Evolutionary conservation across 108 stramenopile species (phyloP).

Genomic region (Nitzschia sp.): DNA sequence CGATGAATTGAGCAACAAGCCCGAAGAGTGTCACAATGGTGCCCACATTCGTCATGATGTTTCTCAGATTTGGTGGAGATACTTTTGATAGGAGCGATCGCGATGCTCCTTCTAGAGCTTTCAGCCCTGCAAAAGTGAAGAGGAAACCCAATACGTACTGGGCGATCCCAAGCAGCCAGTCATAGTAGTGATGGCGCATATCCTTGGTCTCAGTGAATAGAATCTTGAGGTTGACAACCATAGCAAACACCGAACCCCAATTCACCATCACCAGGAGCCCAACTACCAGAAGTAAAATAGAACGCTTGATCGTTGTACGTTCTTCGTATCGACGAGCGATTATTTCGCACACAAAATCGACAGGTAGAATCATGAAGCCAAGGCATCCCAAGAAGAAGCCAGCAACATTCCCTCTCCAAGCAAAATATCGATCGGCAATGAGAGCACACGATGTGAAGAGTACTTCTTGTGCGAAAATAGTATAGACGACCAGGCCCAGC

Average conservation of each 20-base stretch:
- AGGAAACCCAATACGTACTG: constrained; percentile 69
- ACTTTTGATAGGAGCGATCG: constrained; percentile 73
- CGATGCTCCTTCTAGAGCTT: constrained; percentile 63
- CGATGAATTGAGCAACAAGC: constrained; percentile 61
- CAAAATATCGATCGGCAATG: constrained; percentile 65
- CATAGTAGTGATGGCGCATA: constrained; percentile 44
- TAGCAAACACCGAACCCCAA: constrained; percentile 38
- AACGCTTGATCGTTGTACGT: constrained; percentile 53
- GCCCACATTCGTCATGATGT: constrained; percentile 57
- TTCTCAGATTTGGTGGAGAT: constrained; percentile 45
- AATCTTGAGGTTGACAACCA: constrained; percentile 29
- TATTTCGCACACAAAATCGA: constrained; percentile 60
- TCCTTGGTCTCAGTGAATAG: constrained; percentile 32
- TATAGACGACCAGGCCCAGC: constrained; percentile 60
- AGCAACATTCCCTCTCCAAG: constrained; percentile 59
- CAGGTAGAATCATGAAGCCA: constrained; percentile 53
- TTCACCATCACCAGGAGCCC: constrained; percentile 66
- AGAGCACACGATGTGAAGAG: constrained; percentile 75
- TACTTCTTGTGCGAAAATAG: constrained; percentile 57
- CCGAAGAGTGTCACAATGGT: constrained; percentile 63
- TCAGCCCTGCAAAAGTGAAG: constrained; percentile 55
- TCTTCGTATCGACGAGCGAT: constrained; percentile 66
- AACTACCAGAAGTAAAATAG: constrained; percentile 38
- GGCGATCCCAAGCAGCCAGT: constrained; percentile 64
- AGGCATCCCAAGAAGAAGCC: constrained; percentile 57